phyloP scores from a whole-genome alignment of 768 basidiomycete genomes.

The Xerocomellus dryophilus region DNA sequence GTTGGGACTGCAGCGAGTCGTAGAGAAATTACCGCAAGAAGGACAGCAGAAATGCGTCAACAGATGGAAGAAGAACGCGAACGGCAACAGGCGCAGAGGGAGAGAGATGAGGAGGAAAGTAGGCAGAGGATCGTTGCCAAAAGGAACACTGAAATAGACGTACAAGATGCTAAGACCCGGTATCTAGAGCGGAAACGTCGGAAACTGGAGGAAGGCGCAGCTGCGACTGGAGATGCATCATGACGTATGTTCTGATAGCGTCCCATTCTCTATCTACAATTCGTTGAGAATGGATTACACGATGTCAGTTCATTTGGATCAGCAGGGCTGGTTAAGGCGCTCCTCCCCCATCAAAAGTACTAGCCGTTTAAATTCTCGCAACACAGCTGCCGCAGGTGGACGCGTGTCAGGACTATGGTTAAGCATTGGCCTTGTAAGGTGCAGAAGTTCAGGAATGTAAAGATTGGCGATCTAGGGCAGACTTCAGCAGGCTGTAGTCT shows the following conservation, averaged over 20 bases:
- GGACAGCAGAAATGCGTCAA: constrained; percentile 68
- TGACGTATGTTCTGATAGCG: constrained; percentile 1
- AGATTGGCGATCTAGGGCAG: constrained; percentile 49
- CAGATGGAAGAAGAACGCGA: constrained; percentile 78
- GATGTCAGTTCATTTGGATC: background rate
- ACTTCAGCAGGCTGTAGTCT: constrained; percentile 4
- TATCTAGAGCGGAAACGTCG: constrained; percentile 79
- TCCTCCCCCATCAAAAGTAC: constrained; percentile 40
- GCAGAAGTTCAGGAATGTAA: constrained; percentile 56
- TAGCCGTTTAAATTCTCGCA: constrained; percentile 52
- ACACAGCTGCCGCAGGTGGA: constrained; percentile 47
- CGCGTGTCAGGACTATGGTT: constrained; percentile 47
- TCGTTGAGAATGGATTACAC: background rate
- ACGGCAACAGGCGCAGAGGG: constrained; percentile 53
- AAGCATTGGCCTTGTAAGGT: constrained; percentile 60
- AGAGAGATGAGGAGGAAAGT: constrained; percentile 60
- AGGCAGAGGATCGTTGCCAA: constrained; percentile 63
- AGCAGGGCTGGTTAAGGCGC: constrained; percentile 25
- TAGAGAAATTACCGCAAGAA: constrained; percentile 80
- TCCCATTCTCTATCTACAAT: background rate
- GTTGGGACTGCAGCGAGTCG: constrained; percentile 80
- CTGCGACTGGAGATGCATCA: constrained; percentile 5
- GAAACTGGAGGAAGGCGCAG: constrained; percentile 51
- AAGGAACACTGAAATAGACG: constrained; percentile 71
- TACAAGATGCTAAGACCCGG: constrained; percentile 70